phyloP scores from a whole-genome alignment of 139 green algal genomes.

The Limnomonas spitsbergensis region DNA sequence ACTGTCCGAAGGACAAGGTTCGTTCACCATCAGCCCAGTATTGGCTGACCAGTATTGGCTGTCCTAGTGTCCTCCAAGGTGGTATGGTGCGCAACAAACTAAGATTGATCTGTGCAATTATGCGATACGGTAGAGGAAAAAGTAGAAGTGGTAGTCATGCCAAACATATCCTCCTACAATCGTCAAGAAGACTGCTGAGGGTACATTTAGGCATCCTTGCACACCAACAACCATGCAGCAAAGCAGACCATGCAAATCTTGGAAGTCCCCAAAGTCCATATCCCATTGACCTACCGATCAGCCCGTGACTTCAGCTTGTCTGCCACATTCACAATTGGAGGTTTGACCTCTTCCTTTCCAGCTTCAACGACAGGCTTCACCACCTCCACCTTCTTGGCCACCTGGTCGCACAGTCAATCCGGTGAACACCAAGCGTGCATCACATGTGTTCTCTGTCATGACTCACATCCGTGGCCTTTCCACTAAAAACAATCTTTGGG shows the following conservation, averaged over 20 bases:
- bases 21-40: too few species aligned
- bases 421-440: not conserved
- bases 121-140: not conserved
- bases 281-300: slow-evolving; percentile 3
- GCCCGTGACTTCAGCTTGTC: slow-evolving; percentile 10
- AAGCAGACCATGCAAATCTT: too few species aligned
- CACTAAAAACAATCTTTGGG: slow-evolving; percentile 15
- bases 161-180: too few species aligned
- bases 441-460: slow-evolving; percentile 3
- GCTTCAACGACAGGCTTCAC: slow-evolving; percentile 10
- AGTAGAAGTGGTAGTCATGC: too few species aligned
- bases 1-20: too few species aligned
- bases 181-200: slow-evolving; percentile 1
- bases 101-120: not conserved
- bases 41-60: too few species aligned
- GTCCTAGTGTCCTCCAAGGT: too few species aligned
- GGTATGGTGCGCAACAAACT: not conserved
- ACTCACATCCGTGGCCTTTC: not conserved
- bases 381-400: not conserved
- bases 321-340: not conserved
- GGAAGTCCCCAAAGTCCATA: too few species aligned
- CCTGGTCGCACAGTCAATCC: not conserved
- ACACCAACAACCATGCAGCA: too few species aligned
- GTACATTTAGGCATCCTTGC: not conserved
- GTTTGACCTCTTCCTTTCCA: not conserved